Evolutionary conservation across 2,329 filamentous ascomycete species (phyloP), one percentile per base, ranked within the genome.

Genomic region (Monosporascus sp.): DNA sequence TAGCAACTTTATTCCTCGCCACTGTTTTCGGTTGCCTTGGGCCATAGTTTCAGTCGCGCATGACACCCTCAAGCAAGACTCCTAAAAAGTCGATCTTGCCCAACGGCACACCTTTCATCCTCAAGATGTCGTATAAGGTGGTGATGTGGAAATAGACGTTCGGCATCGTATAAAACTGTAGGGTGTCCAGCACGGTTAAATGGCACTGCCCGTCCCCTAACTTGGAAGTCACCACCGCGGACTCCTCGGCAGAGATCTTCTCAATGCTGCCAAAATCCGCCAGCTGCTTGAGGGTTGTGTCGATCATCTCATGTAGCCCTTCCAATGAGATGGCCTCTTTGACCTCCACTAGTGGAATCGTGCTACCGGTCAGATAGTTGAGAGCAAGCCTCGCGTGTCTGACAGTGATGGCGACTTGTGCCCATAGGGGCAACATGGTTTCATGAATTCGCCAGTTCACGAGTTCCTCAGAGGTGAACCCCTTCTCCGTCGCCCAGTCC

Each of bases 71-170:
- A 9, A 34, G 31, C 11, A 34, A 14, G 31, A 11, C 1, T 14
- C 11, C 11, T 5, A 5, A 1, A 34, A 34, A 88, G 61, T 86
- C 80, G 50, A 56, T 41, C 74, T 88, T 88, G 36, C 82, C 83
- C 18, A 89, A n/a, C 0, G 73, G 70, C 25, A 86, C 80, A 1
- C 84, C 85, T 68, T 82, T 76, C 62, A 74, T 77, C 54, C 85
- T 73, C 64, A 88, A 62, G 51, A 88, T 81, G 22, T 68, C 72
- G 69, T 88, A 88, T 9, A 80, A 74, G 14, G 75, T 83, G 3
- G 68, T 74, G 15, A 81, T 58, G 63, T 88, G 85, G 68, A 88
- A 89, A 70, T 75, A 85, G 59, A 86, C 68, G 62, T 87, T 85
- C 22, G 84, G 83, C 44, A 83, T 51, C 4, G 69, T 73, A 65